phyloP scores from a whole-genome alignment of 2,329 filamentous ascomycete genomes.

The Cladosporium austrohemisphaericum region DNA sequence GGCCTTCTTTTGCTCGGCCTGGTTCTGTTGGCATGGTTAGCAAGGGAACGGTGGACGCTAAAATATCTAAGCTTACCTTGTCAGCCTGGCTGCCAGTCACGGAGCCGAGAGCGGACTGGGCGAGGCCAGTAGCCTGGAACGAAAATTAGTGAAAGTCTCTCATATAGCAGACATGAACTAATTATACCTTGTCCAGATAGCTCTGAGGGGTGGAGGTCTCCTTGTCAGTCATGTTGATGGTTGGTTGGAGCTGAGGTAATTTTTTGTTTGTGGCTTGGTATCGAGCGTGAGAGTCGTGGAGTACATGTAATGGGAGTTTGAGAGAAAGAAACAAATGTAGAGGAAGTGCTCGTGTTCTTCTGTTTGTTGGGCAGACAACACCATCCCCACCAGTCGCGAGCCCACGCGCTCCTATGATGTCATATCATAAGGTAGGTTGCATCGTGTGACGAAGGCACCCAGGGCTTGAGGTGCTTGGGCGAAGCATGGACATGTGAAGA shows the following conservation, averaged over 20 bases:
- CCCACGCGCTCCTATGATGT: too few relatives aligned
- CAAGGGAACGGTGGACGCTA: neutral
- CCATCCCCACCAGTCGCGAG: too few relatives aligned
- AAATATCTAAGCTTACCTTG: conserved; percentile 44
- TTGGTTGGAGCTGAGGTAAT: neutral
- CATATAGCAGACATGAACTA: conserved; percentile 1
- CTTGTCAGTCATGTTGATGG: conserved; percentile 49
- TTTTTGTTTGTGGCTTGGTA: conserved; percentile 9
- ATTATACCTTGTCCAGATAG: conserved; percentile 49
- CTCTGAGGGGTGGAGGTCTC: conserved; percentile 75
- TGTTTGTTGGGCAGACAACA: too few relatives aligned
- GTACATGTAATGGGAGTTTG: too few relatives aligned
- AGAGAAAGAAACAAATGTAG: too few relatives aligned
- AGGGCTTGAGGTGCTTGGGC: too few relatives aligned
- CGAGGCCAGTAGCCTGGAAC: conserved; percentile 64
- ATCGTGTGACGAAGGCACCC: too few relatives aligned
- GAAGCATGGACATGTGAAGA: too few relatives aligned
- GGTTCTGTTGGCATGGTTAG: conserved; percentile 39
- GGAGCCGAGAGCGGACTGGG: conserved; percentile 67
- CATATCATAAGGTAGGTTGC: too few relatives aligned
- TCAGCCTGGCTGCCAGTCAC: conserved; percentile 70
- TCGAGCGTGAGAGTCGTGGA: too few relatives aligned
- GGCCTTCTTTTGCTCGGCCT: conserved; percentile 62
- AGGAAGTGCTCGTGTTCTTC: too few relatives aligned
- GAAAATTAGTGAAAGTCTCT: conserved; percentile 26